These are phyloP conservation scores for Pseudohyphozyma bogoriensis DNA, from an alignment of 768 basidiomycete genomes.

Conservation along the genomic window DNA sequence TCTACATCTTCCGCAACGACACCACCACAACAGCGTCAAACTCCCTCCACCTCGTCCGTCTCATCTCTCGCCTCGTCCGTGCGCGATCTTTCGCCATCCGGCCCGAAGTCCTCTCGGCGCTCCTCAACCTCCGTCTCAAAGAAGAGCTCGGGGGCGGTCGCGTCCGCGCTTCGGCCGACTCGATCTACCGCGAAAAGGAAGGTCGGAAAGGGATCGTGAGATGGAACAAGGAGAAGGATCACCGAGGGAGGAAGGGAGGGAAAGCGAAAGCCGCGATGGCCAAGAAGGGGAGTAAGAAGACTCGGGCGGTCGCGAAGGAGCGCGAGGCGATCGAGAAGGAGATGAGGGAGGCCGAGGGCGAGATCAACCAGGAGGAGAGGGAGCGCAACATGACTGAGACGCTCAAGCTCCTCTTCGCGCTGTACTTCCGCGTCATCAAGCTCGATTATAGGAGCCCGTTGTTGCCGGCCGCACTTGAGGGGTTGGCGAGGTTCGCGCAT, in stretches of 20 bases:
- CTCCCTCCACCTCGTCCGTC: slow-evolving; percentile 78
- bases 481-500: slow-evolving; percentile 87
- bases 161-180: slow-evolving; percentile 59
- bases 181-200: slow-evolving; percentile 46
- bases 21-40: slow-evolving; percentile 61
- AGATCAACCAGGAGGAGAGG: slow-evolving; percentile 84
- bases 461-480: slow-evolving; percentile 75
- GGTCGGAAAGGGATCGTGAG: slow-evolving; percentile 33
- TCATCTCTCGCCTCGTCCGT: slow-evolving; percentile 91
- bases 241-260: slow-evolving; percentile 34
- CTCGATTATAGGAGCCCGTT: slow-evolving; percentile 58
- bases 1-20: slow-evolving; percentile 73
- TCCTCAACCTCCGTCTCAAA: slow-evolving; percentile 74
- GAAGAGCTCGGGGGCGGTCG: slow-evolving; percentile 60
- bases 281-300: slow-evolving; percentile 72
- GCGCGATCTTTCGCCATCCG: slow-evolving; percentile 82
- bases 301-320: slow-evolving; percentile 73
- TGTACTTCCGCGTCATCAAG: slow-evolving; percentile 94
- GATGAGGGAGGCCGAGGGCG: slow-evolving; percentile 85
- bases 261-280: slow-evolving; percentile 50
- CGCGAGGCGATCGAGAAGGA: slow-evolving; percentile 81
- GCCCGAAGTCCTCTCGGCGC: slow-evolving; percentile 73
- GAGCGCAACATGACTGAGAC: slow-evolving; percentile 86
- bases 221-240: slow-evolving; percentile 37
- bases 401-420: slow-evolving; percentile 86